Evolutionary conservation across 2,329 filamentous ascomycete species (phyloP).

Genomic region (Sporothrix dimorphospora): DNA sequence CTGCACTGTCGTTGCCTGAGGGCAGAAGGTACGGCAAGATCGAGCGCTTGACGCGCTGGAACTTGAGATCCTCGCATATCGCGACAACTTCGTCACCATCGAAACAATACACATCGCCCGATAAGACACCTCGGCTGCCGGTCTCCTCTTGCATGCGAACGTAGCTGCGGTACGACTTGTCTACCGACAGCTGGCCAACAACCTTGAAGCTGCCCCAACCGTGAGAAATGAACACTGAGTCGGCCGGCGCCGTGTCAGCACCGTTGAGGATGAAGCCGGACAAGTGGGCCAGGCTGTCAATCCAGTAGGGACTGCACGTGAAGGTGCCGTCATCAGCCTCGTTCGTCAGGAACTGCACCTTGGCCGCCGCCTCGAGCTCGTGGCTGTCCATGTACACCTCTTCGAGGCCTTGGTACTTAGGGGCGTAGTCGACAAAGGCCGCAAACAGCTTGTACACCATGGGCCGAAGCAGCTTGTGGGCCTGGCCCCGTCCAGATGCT

Average conservation of each 20-base stretch:
- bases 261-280: constrained; percentile 65
- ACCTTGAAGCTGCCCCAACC: constrained; percentile 60
- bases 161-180: constrained; percentile 58
- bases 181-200: constrained; percentile 48
- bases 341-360: constrained; percentile 51
- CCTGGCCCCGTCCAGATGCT: constrained; percentile 64
- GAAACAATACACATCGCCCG: constrained; percentile 59
- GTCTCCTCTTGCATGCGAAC: constrained; percentile 60
- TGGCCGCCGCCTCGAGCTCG: constrained; percentile 49
- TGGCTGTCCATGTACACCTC: constrained; percentile 59
- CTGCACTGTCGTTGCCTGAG: background rate
- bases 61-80: constrained; percentile 32
- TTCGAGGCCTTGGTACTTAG: constrained; percentile 59
- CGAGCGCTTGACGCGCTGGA: constrained; percentile 33
- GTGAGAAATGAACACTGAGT: constrained; percentile 63
- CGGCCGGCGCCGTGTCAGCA: constrained; percentile 54
- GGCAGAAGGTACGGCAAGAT: constrained; percentile 33
- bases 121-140: constrained; percentile 53
- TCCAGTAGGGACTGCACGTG: constrained; percentile 58
- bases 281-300: constrained; percentile 62
- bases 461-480: constrained; percentile 65
- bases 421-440: constrained; percentile 60
- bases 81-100: constrained; percentile 50
- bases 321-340: constrained; percentile 55
- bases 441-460: constrained; percentile 75